Evolutionary conservation across 306 rosid genomes (phyloP), one percentile per base, ranked within the genome.

Genomic region (Malus asiatica): DNA sequence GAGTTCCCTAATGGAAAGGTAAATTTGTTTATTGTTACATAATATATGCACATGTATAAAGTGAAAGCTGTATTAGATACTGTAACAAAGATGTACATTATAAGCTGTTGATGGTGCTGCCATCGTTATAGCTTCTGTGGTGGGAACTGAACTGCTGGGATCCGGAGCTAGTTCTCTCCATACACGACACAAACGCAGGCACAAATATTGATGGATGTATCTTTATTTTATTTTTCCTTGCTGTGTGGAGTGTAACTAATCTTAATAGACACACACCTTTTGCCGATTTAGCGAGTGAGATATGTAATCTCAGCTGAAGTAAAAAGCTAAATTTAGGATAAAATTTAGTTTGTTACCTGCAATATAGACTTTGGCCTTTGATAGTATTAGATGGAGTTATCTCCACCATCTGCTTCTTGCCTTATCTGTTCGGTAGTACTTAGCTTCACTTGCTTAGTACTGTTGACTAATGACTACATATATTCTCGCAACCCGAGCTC

Each of bases 1-100:
- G 99, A 92, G 64, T 96, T 90, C 77, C 82, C 93, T 29, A 89
- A 90, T 81, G 99, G 98, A 71, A 96, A 90, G 97, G 97, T 96
- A 85, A 66, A n/a, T 68, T 83, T 77, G 35, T 70, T 73, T 74
- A n/a, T 23, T 51, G 59, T 58, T 8, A 18, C 57, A 66, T n/a
- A 20, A 30, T 65, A 11, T 40, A 10, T 23, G n/a, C 9, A 6
- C 9, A 42, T 20, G 20, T 19, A 18, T 44, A 32, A 29, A 32
- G 29, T 12, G 35, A n/a, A 27, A 11, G 58, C 8, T 20, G 35
- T 57, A 38, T 76, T 52, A 68, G 59, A 48, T 53, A 10, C 27
- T 51, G 19, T 25, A 11, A 57, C 23, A 22, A 74, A 25, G 33
- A 38, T 19, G 60, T 8, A 32, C n/a, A 58, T 35, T 57, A 35